Evolutionary conservation across 495 filamentous ascomycete genomes (phyloP).

Genomic region (Aspergillus homomorphus): DNA sequence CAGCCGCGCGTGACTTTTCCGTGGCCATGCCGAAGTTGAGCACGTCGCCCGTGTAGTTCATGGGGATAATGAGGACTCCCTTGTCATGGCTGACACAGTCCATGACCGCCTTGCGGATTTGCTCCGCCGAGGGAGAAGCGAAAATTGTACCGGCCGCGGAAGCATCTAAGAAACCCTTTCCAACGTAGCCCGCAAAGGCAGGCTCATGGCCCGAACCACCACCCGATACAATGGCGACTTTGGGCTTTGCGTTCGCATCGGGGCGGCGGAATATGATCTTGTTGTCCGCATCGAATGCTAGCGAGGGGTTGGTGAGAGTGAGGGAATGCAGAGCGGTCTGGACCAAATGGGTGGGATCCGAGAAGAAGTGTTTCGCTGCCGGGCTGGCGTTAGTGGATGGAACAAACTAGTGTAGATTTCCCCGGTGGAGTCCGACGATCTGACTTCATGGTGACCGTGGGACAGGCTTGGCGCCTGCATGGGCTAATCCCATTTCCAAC

Average conservation of each 20-base stretch:
- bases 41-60: conserved; percentile 75
- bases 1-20: conserved; percentile 84
- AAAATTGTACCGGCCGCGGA: conserved; percentile 93
- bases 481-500: not conserved
- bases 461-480: conserved; percentile 2
- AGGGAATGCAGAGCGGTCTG: conserved; percentile 70
- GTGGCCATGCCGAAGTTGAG: conserved; percentile 94
- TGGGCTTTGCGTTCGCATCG: conserved; percentile 41
- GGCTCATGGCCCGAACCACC: conserved; percentile 95
- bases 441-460: conserved; percentile 12
- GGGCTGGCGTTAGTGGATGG: conserved; percentile 13
- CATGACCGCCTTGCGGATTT: conserved; percentile 75
- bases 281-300: conserved; percentile 74
- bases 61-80: conserved; percentile 69
- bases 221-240: conserved; percentile 82
- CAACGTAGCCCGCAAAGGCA: conserved; percentile 72
- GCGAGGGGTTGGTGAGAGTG: conserved; percentile 80
- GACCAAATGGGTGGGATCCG: conserved; percentile 78
- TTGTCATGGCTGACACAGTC: conserved; percentile 64
- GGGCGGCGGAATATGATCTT: conserved; percentile 85
- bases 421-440: conserved; percentile 16
- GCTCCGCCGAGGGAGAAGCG: conserved; percentile 81
- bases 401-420: not conserved
- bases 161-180: conserved; percentile 74
- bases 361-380: conserved; percentile 84